Evolutionary conservation across 352 stramenopile species (phyloP), one percentile per base, ranked within the genome.

Genomic region (Thalassiosira sp.): DNA sequence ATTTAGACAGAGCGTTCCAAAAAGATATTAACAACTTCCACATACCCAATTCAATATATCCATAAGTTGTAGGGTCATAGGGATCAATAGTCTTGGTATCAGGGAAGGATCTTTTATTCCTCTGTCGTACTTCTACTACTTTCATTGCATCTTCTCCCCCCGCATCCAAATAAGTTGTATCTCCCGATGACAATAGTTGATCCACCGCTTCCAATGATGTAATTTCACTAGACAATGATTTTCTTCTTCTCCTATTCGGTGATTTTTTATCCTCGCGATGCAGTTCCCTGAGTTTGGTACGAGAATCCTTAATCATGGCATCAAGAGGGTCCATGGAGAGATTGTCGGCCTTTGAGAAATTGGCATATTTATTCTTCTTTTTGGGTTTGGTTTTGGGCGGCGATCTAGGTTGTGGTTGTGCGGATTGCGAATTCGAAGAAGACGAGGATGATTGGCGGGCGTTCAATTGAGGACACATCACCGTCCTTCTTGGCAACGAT

Each of bases 351-450:
- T 89, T 89, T 16, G 79, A 89, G 53, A 90, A 90, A 56, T 92
- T 62, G 13, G 76, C 76, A 74, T 92, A 92, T 65, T 92, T 92
- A 69, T 92, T 92, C 53, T 88, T 89, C 49, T 90, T 91, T 52
- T 88, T 84, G 15, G 37, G 28, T 42, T 42, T 69, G 31, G 60
- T 16, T 51, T 28, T 68, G 0, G 28, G 22, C 40, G 37, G 7
- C 13, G 52, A 46, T 48, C 35, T 16, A 7, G 46, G 13, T 49
- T 25, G 15, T 43, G 27, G 28, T 20, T 13, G 15, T 27, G 52
- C 27, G 15, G 27, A 46, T 60, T 24, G 52, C n/a, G 15, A 46
- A 1, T 11, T 27, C 28, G 8, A 3, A 37, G 31, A 8, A 3
- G 8, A 3, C 3, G 31, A 8, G 3, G 52, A 60, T 60, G 52